phyloP scores from a whole-genome alignment of 139 green algal species.

The Medakamo hakoo region DNA sequence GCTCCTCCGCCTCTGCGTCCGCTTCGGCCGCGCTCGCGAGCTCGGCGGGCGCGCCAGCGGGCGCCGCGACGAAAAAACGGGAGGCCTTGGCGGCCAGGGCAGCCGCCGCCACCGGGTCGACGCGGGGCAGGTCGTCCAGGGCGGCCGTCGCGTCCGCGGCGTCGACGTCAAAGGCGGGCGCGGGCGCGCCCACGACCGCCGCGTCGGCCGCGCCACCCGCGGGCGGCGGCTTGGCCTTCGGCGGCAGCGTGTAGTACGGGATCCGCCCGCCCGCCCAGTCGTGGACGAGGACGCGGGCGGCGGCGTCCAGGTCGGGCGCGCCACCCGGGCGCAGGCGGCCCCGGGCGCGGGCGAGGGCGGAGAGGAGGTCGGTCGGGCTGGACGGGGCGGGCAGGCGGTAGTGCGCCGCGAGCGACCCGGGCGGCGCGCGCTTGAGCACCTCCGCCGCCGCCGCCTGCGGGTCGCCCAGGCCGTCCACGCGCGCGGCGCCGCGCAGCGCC shows the following conservation, averaged over 20 bases:
- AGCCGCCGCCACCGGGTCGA: background rate
- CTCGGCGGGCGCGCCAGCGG: conserved; percentile 16
- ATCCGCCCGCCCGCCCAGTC: conserved; percentile 92
- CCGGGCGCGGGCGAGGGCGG: background rate
- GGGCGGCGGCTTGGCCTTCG: conserved; percentile 19
- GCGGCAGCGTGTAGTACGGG: conserved; percentile 76
- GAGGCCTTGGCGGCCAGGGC: conserved; percentile 16
- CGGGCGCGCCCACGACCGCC: conserved; percentile 39
- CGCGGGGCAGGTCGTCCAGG: no score
- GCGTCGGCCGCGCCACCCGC: conserved; percentile 25
- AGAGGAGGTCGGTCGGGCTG: background rate
- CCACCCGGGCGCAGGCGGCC: conserved; percentile 2
- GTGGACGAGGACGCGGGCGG: conserved; percentile 17
- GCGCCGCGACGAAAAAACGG: conserved; percentile 39
- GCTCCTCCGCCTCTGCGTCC: conserved; percentile 8
- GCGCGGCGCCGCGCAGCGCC: background rate
- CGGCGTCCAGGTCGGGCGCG: conserved; percentile 22
- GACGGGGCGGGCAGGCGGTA: background rate
- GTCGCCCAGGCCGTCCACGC: background rate
- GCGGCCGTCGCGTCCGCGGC: conserved; percentile 8
- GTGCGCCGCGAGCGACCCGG: background rate
- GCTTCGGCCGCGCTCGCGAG: conserved; percentile 17
- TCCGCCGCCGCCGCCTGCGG: conserved; percentile 29
- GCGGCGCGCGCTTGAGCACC: conserved; percentile 17
- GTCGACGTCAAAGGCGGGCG: conserved; percentile 58